Percentiles rank a stretch among this genome's conserved stretches.
These are phyloP conservation scores for Candida pini DNA, from an alignment of 805 yeast species.

Conservation along the genomic window DNA sequence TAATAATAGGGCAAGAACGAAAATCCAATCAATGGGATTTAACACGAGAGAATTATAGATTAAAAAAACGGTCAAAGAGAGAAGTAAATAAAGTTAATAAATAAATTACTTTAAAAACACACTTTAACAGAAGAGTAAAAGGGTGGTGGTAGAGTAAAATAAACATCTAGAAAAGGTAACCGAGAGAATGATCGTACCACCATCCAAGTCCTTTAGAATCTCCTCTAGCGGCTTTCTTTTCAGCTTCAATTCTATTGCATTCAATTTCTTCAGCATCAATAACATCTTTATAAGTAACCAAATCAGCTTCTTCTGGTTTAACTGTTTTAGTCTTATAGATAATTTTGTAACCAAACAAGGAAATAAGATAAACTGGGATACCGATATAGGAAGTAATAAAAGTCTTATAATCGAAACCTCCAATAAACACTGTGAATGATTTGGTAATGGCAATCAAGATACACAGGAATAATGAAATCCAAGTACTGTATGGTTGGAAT, in stretches of 20 bases:
- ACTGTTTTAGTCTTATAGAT: conserved; percentile 43
- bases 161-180: conserved; percentile 20
- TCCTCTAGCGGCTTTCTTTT: conserved; percentile 11
- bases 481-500: conserved; percentile 64
- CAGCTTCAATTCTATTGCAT: conserved; percentile 20
- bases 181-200: conserved; percentile 28
- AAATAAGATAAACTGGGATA: conserved; percentile 55
- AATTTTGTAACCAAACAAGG: conserved; percentile 57
- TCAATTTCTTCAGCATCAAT: conserved; percentile 48
- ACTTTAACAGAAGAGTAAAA: not conserved
- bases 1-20: too few relatives aligned
- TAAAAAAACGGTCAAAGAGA: too few relatives aligned
- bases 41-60: too few relatives aligned
- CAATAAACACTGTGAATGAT: conserved; percentile 66
- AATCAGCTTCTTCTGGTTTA: conserved; percentile 54
- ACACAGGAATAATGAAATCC: conserved; percentile 50
- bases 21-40: too few relatives aligned
- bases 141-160: not conserved
- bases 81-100: too few relatives aligned
- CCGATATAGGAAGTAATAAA: conserved; percentile 80
- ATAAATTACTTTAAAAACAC: not conserved
- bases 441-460: conserved; percentile 54
- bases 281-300: conserved; percentile 49
- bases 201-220: conserved; percentile 16
- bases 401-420: conserved; percentile 49